Evolutionary conservation across 2,329 filamentous ascomycete species (phyloP), one percentile per base, ranked within the genome.

Genomic region (Colletotrichum viniferum): DNA sequence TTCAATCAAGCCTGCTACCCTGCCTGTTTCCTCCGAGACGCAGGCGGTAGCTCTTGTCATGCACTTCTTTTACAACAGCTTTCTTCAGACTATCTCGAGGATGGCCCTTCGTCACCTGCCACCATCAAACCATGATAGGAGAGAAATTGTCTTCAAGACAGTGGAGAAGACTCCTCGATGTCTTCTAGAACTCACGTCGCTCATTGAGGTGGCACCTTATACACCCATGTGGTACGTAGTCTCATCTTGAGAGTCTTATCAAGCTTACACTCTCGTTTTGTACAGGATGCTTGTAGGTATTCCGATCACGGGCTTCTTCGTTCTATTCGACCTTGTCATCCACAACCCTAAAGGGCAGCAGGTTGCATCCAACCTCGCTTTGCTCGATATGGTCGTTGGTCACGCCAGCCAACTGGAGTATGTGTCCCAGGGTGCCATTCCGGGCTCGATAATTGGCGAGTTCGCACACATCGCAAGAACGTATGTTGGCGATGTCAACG

Each of bases 331-430:
- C 64, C 79, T 85, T 21, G 81, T 86, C 5, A 79, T 86, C 21
- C 82, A 85, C 72, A 81, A 85, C 64, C 63, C 69, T 2, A 76
- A 62, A 5, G 79, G 84, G 48, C 78, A 79, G 0, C 82, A 85
- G 52, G 85, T 81, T 1, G 55, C 66, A 12, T 81, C 77, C 7
- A 86, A 87, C 71, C 78, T 87, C 0, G 80, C 82, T 7, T 78
- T 86, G 2, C 79, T 87, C 12, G 86, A 86, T 32, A 81, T 86
- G 62, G 84, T 79, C 5, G 83, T 81, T 12, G 85, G 83, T 1
- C 85, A 87, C 74, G 87, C 87, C 63, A 85, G 82, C 67, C 80
- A 83, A 5, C 77, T 87, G 16, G 86, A 87, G 67, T 83, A 82
- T 61, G 81, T 82, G 12, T 85, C 83, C 12, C 80, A 79, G 2